Conservation (phyloP, 768 basidiomycete genomes). For the Pleurotus platypus region DNA sequence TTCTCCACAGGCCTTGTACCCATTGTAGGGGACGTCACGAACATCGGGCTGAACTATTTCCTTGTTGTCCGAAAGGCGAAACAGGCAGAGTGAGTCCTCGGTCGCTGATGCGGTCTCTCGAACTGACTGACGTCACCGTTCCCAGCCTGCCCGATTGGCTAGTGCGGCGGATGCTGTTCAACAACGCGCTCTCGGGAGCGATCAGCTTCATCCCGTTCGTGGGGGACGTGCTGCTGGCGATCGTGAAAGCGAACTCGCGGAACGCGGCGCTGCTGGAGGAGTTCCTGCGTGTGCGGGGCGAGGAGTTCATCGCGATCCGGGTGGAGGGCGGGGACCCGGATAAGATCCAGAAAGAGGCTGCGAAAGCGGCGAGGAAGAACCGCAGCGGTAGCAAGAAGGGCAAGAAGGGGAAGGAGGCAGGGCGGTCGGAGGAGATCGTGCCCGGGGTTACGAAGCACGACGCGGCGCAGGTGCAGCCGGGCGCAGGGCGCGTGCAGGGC, state of each 20-base stretch:
- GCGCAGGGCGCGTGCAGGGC: constrained; percentile 41
- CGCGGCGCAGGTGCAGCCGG: constrained; percentile 47
- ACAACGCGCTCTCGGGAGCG: constrained; percentile 66
- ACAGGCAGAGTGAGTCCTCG: constrained; percentile 47
- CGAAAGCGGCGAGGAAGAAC: constrained; percentile 5
- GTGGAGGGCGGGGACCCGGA: constrained; percentile 23
- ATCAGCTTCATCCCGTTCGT: constrained; percentile 67
- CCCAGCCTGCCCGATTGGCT: constrained; percentile 54
- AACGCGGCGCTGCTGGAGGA: constrained; percentile 88
- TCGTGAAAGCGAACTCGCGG: constrained; percentile 85
- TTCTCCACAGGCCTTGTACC: constrained; percentile 50
- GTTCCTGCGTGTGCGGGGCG: constrained; percentile 74
- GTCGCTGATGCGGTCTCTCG: no score
- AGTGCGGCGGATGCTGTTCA: constrained; percentile 66
- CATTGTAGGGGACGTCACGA: constrained; percentile 62
- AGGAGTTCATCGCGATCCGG: constrained; percentile 58
- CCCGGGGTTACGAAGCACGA: constrained; percentile 28
- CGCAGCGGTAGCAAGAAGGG: constrained; percentile 13
- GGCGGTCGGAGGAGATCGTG: constrained; percentile 11
- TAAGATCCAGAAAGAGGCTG: constrained; percentile 6
- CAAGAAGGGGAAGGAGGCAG: constrained; percentile 20
- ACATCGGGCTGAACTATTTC: constrained; percentile 63
- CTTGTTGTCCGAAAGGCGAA: constrained; percentile 76
- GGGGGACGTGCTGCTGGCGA: constrained; percentile 74
- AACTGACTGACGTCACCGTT: no score